Evolutionary conservation across 2,329 filamentous ascomycete species (phyloP).

Genomic region (Colletotrichum eremochloae): DNA sequence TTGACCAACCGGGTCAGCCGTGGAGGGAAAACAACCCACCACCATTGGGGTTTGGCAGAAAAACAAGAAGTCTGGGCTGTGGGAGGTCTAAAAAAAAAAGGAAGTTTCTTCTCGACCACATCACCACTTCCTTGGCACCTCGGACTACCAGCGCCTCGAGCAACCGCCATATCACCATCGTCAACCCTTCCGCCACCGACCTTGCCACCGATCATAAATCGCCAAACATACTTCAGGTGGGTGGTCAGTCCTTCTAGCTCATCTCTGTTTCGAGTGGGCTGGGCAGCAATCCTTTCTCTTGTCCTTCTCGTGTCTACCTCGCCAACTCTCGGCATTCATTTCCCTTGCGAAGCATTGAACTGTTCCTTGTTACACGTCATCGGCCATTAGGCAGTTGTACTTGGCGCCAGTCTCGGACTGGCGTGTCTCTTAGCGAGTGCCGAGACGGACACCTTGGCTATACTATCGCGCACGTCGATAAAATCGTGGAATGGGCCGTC

Average conservation of each 20-base stretch:
- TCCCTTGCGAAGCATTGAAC: not conserved
- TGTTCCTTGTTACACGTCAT: not conserved
- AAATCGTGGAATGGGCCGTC: not conserved
- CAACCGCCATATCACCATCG: constrained; percentile 15
- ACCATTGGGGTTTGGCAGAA: constrained; percentile 3
- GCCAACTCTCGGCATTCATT: not conserved
- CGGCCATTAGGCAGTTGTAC: not conserved
- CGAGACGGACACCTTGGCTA: too few relatives aligned
- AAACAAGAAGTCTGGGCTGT: constrained; percentile 17
- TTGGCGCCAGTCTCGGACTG: not conserved
- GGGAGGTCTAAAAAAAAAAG: not conserved
- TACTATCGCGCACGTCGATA: not conserved
- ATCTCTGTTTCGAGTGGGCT: constrained; percentile 1
- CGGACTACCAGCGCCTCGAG: constrained; percentile 7
- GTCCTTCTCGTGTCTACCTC: not conserved
- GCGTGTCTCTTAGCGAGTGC: not conserved
- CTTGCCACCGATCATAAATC: constrained; percentile 13
- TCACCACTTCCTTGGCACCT: constrained; percentile 16
- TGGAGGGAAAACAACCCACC: constrained; percentile 11
- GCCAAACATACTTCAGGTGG: constrained; percentile 3
- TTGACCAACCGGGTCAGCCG: constrained; percentile 11
- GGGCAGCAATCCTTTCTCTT: not conserved
- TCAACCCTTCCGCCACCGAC: constrained; percentile 6
- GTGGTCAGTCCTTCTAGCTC: not conserved
- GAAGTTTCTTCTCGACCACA: constrained; percentile 6